Percentiles rank a stretch among this genome's conserved stretches.
Conservation (phyloP, 2,329 filamentous ascomycete species). For the Hymenoscyphus scutula region DNA sequence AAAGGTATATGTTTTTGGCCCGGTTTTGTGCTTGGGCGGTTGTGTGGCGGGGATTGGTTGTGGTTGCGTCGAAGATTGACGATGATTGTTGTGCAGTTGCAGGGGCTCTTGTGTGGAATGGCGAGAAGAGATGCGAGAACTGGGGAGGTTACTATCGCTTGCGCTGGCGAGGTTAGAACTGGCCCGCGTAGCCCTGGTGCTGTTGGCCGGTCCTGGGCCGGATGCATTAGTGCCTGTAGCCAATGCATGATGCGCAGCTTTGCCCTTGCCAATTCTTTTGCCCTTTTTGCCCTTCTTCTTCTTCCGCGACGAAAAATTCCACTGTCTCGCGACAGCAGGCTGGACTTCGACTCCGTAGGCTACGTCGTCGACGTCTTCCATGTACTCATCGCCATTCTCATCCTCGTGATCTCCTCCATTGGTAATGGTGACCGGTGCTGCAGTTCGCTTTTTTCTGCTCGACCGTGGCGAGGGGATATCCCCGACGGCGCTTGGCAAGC, state of each 20-base stretch:
- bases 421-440: not conserved
- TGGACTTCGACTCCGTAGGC: not conserved
- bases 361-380: not conserved
- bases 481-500: conserved; percentile 5
- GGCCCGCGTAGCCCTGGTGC: conserved; percentile 6
- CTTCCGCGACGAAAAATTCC: not conserved
- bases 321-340: not conserved
- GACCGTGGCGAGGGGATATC: not conserved
- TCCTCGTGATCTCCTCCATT: not conserved
- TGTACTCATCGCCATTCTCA: conserved; percentile 1
- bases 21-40: conserved; percentile 16
- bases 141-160: conserved; percentile 8
- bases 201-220: conserved; percentile 2
- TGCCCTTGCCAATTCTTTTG: not conserved
- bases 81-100: conserved; percentile 21
- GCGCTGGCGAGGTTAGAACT: conserved; percentile 1
- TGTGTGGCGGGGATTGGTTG: conserved; percentile 27
- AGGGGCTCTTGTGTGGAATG: conserved; percentile 30
- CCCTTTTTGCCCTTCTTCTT: conserved; percentile 4
- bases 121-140: conserved; percentile 22
- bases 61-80: conserved; percentile 12
- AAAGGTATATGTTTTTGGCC: conserved; percentile 33
- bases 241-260: not conserved
- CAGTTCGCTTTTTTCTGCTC: conserved; percentile 1
- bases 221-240: not conserved